Conservation (phyloP, 331 rosid species). For the Malus hybrid region DNA sequence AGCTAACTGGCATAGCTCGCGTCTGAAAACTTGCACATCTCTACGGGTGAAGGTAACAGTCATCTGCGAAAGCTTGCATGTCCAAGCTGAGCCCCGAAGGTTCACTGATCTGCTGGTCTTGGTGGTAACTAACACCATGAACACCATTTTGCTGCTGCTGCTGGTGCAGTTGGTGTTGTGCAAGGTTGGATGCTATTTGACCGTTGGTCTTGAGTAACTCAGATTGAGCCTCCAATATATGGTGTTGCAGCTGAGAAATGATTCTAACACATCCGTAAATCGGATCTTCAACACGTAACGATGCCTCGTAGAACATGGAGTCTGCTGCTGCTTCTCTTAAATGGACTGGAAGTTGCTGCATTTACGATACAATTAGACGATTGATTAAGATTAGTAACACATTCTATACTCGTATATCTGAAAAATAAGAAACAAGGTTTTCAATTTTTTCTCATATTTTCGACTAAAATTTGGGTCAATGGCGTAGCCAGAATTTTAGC, state of each 20-base stretch:
- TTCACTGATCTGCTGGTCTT: not conserved
- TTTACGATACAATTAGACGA: not conserved
- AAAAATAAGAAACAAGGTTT: not conserved
- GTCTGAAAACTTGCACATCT: too few relatives aligned
- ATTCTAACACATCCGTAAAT: not conserved
- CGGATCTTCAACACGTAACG: not conserved
- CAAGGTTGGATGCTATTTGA: not conserved
- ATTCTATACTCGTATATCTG: not conserved
- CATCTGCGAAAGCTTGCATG: too few relatives aligned
- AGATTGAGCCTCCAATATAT: not conserved
- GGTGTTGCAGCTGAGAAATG: not conserved
- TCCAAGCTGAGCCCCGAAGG: not conserved
- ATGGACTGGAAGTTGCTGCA: not conserved
- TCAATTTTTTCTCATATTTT: not conserved
- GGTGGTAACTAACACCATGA: not conserved
- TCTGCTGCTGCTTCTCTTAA: not conserved
- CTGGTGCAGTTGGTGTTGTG: not conserved
- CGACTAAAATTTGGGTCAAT: too few relatives aligned
- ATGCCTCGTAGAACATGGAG: not conserved
- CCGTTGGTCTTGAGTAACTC: not conserved
- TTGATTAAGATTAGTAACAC: not conserved
- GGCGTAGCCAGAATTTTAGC: too few relatives aligned
- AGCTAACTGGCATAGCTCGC: too few relatives aligned
- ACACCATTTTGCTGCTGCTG: not conserved
- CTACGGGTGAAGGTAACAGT: too few relatives aligned